These are phyloP conservation scores for Melampsora abietis-canadensis DNA, from an alignment of 1,284 basidiomycete species.

Conservation along the genomic window DNA sequence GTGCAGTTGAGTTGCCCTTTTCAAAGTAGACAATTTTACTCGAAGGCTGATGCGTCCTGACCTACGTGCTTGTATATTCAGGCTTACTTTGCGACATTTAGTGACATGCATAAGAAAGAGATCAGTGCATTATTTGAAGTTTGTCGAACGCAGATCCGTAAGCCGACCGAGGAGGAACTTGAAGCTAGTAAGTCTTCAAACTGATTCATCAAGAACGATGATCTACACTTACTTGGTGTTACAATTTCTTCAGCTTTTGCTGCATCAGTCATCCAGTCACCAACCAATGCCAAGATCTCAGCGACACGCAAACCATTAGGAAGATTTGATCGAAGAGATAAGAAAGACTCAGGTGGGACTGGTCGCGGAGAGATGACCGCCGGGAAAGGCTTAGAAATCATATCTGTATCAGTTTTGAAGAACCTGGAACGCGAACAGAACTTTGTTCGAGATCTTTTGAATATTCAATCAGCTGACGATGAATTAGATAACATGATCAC, in stretches of 20 bases:
- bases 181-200: slow-evolving; percentile 61
- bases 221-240: background rate
- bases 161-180: slow-evolving; percentile 65
- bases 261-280: background rate
- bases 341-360: slow-evolving; percentile 18
- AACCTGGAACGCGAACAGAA: slow-evolving; percentile 77
- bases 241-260: slow-evolving; percentile 20
- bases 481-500: slow-evolving; percentile 62
- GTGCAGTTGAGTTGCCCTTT: slow-evolving; percentile 64
- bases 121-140: slow-evolving; percentile 68
- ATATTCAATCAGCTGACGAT: slow-evolving; percentile 71
- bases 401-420: slow-evolving; percentile 72
- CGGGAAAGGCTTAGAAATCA: slow-evolving; percentile 67
- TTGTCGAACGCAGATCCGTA: slow-evolving; percentile 65
- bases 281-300: slow-evolving; percentile 11
- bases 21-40: background rate
- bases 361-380: slow-evolving; percentile 20
- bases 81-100: slow-evolving; percentile 82
- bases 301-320: slow-evolving; percentile 12
- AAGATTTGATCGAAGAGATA: slow-evolving; percentile 29
- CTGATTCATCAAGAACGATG: background rate
- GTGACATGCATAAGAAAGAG: slow-evolving; percentile 73
- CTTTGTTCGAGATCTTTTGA: slow-evolving; percentile 86
- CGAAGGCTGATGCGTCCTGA: background rate
- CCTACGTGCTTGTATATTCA: slow-evolving; percentile 52